A percentile compares a stretch with the other conserved stretches of the same genome.
These are phyloP conservation scores for Epichloe sp. DNA, from an alignment of 2,329 filamentous ascomycete genomes.

Conservation along the genomic window DNA sequence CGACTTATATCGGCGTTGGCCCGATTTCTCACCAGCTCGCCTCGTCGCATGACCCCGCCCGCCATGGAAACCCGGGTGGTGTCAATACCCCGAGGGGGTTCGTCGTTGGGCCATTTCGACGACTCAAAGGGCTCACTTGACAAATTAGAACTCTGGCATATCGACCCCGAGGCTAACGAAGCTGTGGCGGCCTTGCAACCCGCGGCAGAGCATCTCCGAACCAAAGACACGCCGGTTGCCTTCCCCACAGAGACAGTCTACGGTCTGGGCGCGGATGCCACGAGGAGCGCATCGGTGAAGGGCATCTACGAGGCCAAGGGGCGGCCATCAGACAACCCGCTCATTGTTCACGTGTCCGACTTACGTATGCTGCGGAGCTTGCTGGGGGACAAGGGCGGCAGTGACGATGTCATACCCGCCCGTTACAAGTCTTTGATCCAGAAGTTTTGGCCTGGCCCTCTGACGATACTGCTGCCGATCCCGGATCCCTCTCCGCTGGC, in stretches of 20 bases:
- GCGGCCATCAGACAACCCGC: constrained; percentile 81
- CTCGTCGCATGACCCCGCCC: not conserved
- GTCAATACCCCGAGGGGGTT: constrained; percentile 17
- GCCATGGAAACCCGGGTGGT: constrained; percentile 29
- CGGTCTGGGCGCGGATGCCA: constrained; percentile 91
- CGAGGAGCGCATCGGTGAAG: constrained; percentile 64
- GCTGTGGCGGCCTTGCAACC: constrained; percentile 35
- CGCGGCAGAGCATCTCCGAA: constrained; percentile 53
- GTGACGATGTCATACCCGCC: constrained; percentile 42
- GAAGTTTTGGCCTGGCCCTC: constrained; percentile 84
- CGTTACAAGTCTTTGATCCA: constrained; percentile 70
- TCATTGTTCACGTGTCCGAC: constrained; percentile 86
- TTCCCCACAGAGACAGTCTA: constrained; percentile 99
- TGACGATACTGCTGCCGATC: constrained; percentile 80
- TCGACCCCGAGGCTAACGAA: constrained; percentile 17
- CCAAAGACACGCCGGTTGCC: constrained; percentile 64
- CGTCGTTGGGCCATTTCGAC: constrained; percentile 22
- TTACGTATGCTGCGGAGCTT: constrained; percentile 59
- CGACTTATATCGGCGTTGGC: constrained; percentile 15
- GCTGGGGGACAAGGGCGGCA: constrained; percentile 28
- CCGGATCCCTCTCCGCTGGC: constrained; percentile 59
- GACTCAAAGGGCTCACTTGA: constrained; percentile 13
- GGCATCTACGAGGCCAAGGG: constrained; percentile 93
- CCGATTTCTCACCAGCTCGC: constrained; percentile 3
- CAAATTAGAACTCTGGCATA: constrained; percentile 30